phyloP scores from a whole-genome alignment of 148 eudicot genomes.

The Chenopodium quinoa region DNA sequence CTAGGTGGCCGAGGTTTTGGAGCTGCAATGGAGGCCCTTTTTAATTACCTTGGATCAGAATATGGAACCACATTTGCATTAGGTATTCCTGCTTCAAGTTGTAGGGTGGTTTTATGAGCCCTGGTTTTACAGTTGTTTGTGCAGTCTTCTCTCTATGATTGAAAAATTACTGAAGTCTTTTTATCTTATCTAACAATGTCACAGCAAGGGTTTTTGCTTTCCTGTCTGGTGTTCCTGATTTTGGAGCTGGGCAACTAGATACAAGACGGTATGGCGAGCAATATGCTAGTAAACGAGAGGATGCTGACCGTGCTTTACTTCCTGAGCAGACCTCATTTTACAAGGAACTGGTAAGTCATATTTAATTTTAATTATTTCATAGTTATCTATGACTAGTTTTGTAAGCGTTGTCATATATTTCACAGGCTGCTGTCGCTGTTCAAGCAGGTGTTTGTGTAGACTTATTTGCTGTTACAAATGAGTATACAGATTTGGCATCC shows the following conservation, averaged over 20 bases:
- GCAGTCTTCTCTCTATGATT: not conserved
- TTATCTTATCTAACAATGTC: slow-evolving; percentile 15
- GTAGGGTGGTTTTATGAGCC: not conserved
- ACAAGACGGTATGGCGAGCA: slow-evolving; percentile 97
- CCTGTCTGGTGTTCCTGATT: slow-evolving; percentile 97
- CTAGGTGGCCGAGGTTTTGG: slow-evolving; percentile 99
- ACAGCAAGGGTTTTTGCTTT: slow-evolving; percentile 96
- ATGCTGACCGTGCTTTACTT: slow-evolving; percentile 95
- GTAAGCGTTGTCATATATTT: slow-evolving; percentile 42
- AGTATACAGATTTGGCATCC: slow-evolving; percentile 96
- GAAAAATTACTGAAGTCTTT: slow-evolving; percentile 2
- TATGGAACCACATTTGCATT: slow-evolving; percentile 92
- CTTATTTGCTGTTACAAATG: slow-evolving; percentile 94
- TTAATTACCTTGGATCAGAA: slow-evolving; percentile 88
- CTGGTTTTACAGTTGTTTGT: not conserved
- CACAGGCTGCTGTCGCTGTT: slow-evolving; percentile 98
- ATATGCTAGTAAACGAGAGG: slow-evolving; percentile 99
- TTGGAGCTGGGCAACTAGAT: slow-evolving; percentile 92
- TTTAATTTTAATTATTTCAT: slow-evolving; percentile 12
- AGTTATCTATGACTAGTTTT: slow-evolving; percentile 5
- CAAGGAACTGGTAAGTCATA: slow-evolving; percentile 71
- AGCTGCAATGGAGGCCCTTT: slow-evolving; percentile 86
- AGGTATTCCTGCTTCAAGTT: slow-evolving; percentile 42
- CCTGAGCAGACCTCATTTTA: slow-evolving; percentile 99
- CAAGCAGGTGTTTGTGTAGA: slow-evolving; percentile 99